phyloP scores from a whole-genome alignment of 139 green algal genomes.

The Nannochloris sp. region DNA sequence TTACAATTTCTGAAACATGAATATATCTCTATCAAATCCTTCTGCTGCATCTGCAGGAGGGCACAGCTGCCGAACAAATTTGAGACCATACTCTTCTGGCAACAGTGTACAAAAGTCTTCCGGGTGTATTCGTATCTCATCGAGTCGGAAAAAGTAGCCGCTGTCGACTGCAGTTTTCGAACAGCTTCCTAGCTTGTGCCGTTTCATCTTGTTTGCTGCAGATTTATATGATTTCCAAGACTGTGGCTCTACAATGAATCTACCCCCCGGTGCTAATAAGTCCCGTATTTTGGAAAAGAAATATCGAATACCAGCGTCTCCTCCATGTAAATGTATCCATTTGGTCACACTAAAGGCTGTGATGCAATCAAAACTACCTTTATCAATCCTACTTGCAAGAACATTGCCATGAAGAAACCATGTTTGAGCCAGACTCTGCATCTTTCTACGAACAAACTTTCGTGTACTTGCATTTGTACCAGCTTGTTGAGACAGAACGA shows the following conservation, averaged over 20 bases:
- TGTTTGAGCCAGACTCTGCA: constrained; percentile 11
- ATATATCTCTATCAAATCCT: constrained; percentile 39
- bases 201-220: constrained; percentile 50
- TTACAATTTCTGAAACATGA: constrained; percentile 27
- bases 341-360: constrained; percentile 64
- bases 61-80: constrained; percentile 36
- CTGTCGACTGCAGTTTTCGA: neutral
- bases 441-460: neutral
- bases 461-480: constrained; percentile 11
- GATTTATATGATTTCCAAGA: constrained; percentile 72
- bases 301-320: constrained; percentile 61
- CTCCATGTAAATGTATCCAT: constrained; percentile 88
- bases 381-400: constrained; percentile 3
- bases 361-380: constrained; percentile 18
- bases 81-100: constrained; percentile 44
- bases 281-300: constrained; percentile 50
- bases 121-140: constrained; percentile 49
- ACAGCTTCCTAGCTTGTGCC: neutral
- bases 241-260: constrained; percentile 85
- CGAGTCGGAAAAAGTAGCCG: constrained; percentile 8
- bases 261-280: constrained; percentile 50
- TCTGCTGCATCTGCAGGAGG: constrained; percentile 6
- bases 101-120: constrained; percentile 48
- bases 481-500: neutral
- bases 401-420: constrained; percentile 25